Evolutionary conservation across 2,329 filamentous ascomycete species (phyloP), one percentile per base, ranked within the genome.

Genomic region (Blastomyces gilchristii): DNA sequence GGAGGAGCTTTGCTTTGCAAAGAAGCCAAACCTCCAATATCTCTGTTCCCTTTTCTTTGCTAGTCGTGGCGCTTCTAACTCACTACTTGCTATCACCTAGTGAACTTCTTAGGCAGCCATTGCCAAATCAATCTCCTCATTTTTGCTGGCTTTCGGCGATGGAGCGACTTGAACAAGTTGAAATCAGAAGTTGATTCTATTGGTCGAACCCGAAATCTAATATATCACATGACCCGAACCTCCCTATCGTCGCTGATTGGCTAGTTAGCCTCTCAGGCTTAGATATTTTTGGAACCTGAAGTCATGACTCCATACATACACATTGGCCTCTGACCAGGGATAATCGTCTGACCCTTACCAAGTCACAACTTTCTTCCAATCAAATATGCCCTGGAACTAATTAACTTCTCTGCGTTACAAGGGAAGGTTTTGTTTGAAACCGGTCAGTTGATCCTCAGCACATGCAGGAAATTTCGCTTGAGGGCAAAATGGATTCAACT

Each of bases 401-500:
- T 12, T 58, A 58, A 43, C 54, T 22, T 41, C 39, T 25, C 7
- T 6, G 22, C 8, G 16, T 41, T 43, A 57, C 22, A 59, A 47
- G 16, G 16, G 25, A 59, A 47, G 12, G 57, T 59, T 57, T 25
- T 57, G 37, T 14, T 31, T 45, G 57, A 34, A 59, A 59, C 22
- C 25, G 57, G 57, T 59, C 57, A 59, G 57, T 59, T 59, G 57
- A 59, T 59, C 28, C 14, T 22, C 57, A 14, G 25, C 57, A 34
- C 57, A 59, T 47, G 57, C 57, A 47, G 22, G 12, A 16, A 31
- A 47, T 31, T 45, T 45, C 39, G 12, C 54, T 25, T 37, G n/a
- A 22, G n/a, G 56, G 39, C 39, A 47, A 59, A 57, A 57, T n/a
- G 1, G 9, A 22, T 39, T 14, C n/a, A 39, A 47, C 28, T 18